These are phyloP conservation scores for Scopulariopsis brevicaulis DNA, from an alignment of 2,329 filamentous ascomycete species.

Conservation along the genomic window DNA sequence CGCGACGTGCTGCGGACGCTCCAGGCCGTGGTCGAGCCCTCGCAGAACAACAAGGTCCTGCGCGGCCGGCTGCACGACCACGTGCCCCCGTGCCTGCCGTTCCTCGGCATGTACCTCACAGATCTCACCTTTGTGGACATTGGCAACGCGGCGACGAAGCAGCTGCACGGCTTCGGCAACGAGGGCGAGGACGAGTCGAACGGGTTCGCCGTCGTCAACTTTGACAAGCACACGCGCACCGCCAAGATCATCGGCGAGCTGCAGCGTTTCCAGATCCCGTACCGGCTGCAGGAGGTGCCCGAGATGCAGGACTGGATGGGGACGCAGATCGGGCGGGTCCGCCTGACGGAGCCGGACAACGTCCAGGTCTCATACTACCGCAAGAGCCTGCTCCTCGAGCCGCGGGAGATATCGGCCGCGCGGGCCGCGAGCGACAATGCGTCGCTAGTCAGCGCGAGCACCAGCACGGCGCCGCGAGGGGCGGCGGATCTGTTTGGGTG, in stretches of 20 bases:
- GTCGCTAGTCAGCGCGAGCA: slow-evolving; percentile 8
- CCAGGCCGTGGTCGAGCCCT: slow-evolving; percentile 76
- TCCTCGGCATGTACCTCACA: slow-evolving; percentile 91
- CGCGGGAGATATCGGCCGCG: slow-evolving; percentile 39
- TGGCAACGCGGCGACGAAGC: slow-evolving; percentile 78
- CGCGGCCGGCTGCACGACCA: slow-evolving; percentile 75
- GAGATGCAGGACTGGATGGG: slow-evolving; percentile 93
- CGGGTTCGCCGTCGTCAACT: slow-evolving; percentile 79
- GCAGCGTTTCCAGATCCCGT: slow-evolving; percentile 92
- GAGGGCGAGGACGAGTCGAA: slow-evolving; percentile 49
- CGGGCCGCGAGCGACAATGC: slow-evolving; percentile 19
- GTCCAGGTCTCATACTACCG: slow-evolving; percentile 60
- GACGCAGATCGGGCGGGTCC: slow-evolving; percentile 66
- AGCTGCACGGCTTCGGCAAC: slow-evolving; percentile 41
- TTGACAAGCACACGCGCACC: slow-evolving; percentile 91
- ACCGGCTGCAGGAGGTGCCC: slow-evolving; percentile 68
- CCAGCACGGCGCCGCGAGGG: slow-evolving; percentile 10
- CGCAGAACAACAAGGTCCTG: slow-evolving; percentile 82
- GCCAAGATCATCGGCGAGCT: slow-evolving; percentile 93
- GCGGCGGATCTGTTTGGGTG: slow-evolving; percentile 34
- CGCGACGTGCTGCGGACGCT: slow-evolving; percentile 69
- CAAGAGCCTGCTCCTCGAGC: slow-evolving; percentile 75
- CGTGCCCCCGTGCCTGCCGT: slow-evolving; percentile 85
- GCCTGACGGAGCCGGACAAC: slow-evolving; percentile 42
- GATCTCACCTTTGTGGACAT: slow-evolving; percentile 94